Conservation (phyloP, 106 monocot species). For the Cymbidium sinense region DNA sequence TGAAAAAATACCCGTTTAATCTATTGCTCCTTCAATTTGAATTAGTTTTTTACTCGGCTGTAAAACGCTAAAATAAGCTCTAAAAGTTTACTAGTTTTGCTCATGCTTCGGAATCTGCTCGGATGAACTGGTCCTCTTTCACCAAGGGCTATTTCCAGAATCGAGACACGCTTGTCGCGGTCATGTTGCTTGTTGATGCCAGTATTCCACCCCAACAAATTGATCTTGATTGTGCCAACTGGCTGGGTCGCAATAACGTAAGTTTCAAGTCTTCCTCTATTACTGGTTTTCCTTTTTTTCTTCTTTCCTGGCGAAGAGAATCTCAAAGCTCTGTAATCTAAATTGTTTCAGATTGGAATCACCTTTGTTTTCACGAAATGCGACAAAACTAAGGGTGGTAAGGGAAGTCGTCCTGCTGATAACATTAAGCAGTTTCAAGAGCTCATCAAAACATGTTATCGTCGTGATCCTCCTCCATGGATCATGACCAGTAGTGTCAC, state of each 20-base stretch:
- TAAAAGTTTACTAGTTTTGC: constrained; percentile 53
- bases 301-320: neutral
- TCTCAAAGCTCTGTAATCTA: neutral
- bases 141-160: constrained; percentile 95
- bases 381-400: constrained; percentile 83
- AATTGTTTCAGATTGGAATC: constrained; percentile 53
- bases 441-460: constrained; percentile 51
- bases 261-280: neutral
- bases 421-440: constrained; percentile 79
- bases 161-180: constrained; percentile 68
- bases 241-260: constrained; percentile 98
- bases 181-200: constrained; percentile 81
- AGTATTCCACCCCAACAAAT: constrained; percentile 82
- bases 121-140: constrained; percentile 90
- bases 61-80: too few relatives aligned
- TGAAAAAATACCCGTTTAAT: too few relatives aligned
- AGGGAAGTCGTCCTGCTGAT: constrained; percentile 59
- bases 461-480: constrained; percentile 72
- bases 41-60: too few relatives aligned
- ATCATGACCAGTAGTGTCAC: constrained; percentile 95
- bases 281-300: neutral
- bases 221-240: constrained; percentile 95
- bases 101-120: constrained; percentile 60
- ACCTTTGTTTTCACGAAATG: constrained; percentile 99
- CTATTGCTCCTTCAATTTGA: too few relatives aligned